Evolutionary conservation across 2,329 filamentous ascomycete species (phyloP).

Genomic region (Aquanectria penicillioides): DNA sequence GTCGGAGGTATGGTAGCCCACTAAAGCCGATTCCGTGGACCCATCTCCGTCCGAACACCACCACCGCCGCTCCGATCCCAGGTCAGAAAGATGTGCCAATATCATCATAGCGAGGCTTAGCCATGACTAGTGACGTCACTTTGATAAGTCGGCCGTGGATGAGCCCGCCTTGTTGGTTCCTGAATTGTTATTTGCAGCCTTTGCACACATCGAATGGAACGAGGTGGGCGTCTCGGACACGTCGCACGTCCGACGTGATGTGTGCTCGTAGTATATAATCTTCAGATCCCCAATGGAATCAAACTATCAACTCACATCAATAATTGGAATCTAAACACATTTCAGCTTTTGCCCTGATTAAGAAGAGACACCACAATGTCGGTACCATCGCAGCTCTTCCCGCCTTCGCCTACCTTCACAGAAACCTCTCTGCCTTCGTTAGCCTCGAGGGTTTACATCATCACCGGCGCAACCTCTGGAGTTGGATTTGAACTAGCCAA

Average conservation of each 20-base stretch:
- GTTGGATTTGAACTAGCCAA: constrained; percentile 32
- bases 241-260: not conserved
- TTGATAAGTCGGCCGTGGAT: no score
- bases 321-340: no score
- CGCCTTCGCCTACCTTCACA: constrained; percentile 29
- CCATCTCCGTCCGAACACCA: constrained; percentile 27
- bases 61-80: constrained; percentile 12
- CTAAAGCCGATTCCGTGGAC: constrained; percentile 30
- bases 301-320: not conserved
- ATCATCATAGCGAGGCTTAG: not conserved
- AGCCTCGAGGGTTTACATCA: constrained; percentile 27
- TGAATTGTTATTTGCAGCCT: not conserved
- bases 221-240: not conserved
- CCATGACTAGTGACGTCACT: no score
- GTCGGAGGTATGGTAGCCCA: constrained; percentile 21
- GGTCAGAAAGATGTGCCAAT: not conserved
- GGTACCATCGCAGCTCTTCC: constrained; percentile 28
- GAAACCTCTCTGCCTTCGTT: constrained; percentile 26
- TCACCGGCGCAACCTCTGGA: constrained; percentile 32
- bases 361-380: constrained; percentile 14
- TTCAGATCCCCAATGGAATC: no score
- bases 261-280: no score
- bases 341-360: not conserved
- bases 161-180: not conserved
- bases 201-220: no score